Base-by-base conservation (phyloP, 2,329 filamentous ascomycete genomes). In the Endothia cerciana region DNA sequence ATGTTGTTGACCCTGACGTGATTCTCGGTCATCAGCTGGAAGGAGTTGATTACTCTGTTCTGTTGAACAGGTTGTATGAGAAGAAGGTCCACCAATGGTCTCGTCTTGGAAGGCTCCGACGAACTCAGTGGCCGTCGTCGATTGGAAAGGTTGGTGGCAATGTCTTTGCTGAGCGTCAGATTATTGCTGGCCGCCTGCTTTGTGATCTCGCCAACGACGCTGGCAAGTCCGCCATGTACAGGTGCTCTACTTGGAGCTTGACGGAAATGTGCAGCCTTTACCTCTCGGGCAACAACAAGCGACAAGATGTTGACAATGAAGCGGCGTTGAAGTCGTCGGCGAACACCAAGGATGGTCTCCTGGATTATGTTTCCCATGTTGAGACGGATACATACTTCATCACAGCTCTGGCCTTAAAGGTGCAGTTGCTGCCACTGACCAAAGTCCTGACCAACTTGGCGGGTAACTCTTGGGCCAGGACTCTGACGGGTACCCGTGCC, bases 251-350 rank as follows among this genome's bases (percentile, higher is more conserved):
- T 3, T 99, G 95, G 95, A 97, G 91, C 77, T 83, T 99, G 77
- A 96, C 94, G 1, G 95, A 99, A 77, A 99, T 99, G 94, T 97
- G 93, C 76, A 92, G 90, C 69, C 85, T 98, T 19, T 97, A 97
- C 71, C 88, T 99, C 5, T 85, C 88, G 40, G 87, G 87, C 33
- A 87, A 87, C 65, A 90, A 90, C 74, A 83, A 83, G 51, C 90
- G 95, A 51, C 87, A 90, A 64, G 95, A 99, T 45, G 80, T 99
- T 40, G 94, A 99, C 75, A 94, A 91, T 71, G 95, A 98, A 71
- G 88, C 83, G 62, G 93, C 93, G 3, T 81, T 99, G 65, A 94
- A 91, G 76, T 91, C 91, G 25, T 97, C 93, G 93, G 92, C 92
- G 2, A 87, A 86, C 5, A 91, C 91, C 47, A 91, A 91, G 73